These are phyloP conservation scores for Phytomonas sp. DNA, from an alignment of 208 protist genomes.

Conservation along the genomic window DNA sequence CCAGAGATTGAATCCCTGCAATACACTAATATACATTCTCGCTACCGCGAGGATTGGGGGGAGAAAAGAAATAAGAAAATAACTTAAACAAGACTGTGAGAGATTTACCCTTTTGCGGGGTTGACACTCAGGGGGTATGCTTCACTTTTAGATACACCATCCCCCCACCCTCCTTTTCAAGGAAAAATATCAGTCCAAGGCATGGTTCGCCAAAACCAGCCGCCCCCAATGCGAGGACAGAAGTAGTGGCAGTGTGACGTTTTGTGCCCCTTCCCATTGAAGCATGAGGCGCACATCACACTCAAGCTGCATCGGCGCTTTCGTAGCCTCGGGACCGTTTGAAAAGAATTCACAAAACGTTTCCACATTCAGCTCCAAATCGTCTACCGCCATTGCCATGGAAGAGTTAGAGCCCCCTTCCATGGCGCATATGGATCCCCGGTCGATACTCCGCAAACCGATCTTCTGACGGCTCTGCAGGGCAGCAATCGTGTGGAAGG, in stretches of 20 bases:
- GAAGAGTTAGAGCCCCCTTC: neutral
- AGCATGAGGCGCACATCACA: slow-evolving; percentile 45
- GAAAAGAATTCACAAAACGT: neutral
- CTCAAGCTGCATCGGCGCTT: slow-evolving; percentile 1
- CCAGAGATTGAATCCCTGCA: neutral
- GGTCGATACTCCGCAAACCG: neutral
- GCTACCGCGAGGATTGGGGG: neutral
- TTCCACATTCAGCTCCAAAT: neutral
- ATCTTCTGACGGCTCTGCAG: slow-evolving; percentile 18
- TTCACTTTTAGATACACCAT: neutral
- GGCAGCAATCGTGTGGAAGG: slow-evolving; percentile 47
- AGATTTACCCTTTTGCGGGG: neutral
- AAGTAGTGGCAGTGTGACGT: slow-evolving; percentile 51
- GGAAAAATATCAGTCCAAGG: slow-evolving; percentile 10
- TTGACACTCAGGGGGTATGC: neutral
- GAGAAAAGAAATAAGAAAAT: neutral
- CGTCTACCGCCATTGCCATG: neutral
- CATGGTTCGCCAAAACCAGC: slow-evolving; percentile 27
- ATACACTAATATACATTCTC: neutral
- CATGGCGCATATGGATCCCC: neutral
- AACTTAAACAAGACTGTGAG: neutral
- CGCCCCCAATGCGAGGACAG: slow-evolving; percentile 68
- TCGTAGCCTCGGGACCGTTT: neutral
- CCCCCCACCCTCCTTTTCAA: neutral
- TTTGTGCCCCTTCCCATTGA: slow-evolving; percentile 29